Conservation (phyloP, 148 eudicot species). For the Hydrangea macrophylla region DNA sequence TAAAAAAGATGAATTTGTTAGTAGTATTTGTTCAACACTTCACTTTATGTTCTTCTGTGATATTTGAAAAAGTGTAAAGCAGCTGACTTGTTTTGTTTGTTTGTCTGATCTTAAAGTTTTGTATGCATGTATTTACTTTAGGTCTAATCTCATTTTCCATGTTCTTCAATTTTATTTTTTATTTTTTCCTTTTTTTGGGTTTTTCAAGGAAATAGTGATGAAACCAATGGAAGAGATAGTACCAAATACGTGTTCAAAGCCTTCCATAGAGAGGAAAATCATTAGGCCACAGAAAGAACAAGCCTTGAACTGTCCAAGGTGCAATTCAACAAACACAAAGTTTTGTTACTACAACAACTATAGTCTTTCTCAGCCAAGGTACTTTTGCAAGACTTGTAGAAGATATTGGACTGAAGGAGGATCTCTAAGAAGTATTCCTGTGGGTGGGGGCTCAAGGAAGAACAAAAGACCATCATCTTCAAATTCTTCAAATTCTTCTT, state of each 20-base stretch:
- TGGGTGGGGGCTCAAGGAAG: conserved; percentile 82
- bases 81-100: conserved; percentile 25
- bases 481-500: conserved; percentile 22
- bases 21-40: conserved; percentile 16
- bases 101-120: conserved; percentile 10
- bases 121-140: conserved; percentile 6
- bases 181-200: conserved; percentile 15
- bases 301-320: conserved; percentile 62
- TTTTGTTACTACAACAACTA: conserved; percentile 95
- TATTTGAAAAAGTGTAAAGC: conserved; percentile 27
- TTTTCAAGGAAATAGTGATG: conserved; percentile 54
- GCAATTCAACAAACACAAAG: conserved; percentile 71
- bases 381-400: conserved; percentile 82
- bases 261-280: conserved; percentile 31
- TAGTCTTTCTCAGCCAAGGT: conserved; percentile 81
- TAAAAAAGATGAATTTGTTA: conserved; percentile 28
- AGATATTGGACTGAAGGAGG: conserved; percentile 97
- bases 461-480: conserved; percentile 56
- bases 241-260: conserved; percentile 33
- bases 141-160: conserved; percentile 3
- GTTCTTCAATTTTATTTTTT: conserved; percentile 5
- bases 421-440: conserved; percentile 67
- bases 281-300: conserved; percentile 48
- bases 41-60: conserved; percentile 23
- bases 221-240: conserved; percentile 72